Base-by-base conservation (phyloP, 768 basidiomycete genomes). In the Tulasnella sp. region DNA sequence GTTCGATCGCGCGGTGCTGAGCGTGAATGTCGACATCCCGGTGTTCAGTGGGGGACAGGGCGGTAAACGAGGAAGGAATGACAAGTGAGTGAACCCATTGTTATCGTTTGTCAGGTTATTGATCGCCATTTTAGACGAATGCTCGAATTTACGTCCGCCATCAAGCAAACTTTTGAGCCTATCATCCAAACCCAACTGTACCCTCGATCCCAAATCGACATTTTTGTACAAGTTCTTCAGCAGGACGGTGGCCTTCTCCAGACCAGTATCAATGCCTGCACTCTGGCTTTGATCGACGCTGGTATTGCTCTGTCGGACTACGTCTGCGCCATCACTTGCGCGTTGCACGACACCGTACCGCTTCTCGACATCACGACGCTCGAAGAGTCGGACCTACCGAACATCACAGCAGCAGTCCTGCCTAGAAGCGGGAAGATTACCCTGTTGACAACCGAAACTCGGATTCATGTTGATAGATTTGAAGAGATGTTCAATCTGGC, bases 91-190 rank as follows among this genome's bases (percentile, higher is more conserved):
- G n/a, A 36, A 67, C 26, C 16, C 14, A 41, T 62, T 32, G n/a
- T n/a, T 69, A 34, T 68, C 40, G 14, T 64, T 9, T 40, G 66
- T 19, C 73, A 75, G 42, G 74, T 52, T 5, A 75, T 12, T 75
- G 72, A 68, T 73, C 17, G 36, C 71, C 62, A 5, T 63, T 67
- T 63, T 75, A 96, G 95, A 80, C 93, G 94, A 17, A 84, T 92
- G 75, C 83, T 91, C 74, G 97, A 99, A 81, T 84, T 97, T 75
- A 91, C 90, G 12, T 84, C 92, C 2, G 87, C 89, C 29, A 89
- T 98, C 75, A 92, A 93, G 81, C 89, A 92, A 36, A 98, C 97
- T 0, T 98, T 99, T 78, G 96, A 98, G 78, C 94, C 95, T 47
- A 94, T 96, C 71, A 87, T 99, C 29, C 91, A 94, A 78, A 90